Percentiles rank a stretch among this genome's conserved stretches.
Conservation (phyloP, 257 asterid genomes). For the Fraxinus excelsior region DNA sequence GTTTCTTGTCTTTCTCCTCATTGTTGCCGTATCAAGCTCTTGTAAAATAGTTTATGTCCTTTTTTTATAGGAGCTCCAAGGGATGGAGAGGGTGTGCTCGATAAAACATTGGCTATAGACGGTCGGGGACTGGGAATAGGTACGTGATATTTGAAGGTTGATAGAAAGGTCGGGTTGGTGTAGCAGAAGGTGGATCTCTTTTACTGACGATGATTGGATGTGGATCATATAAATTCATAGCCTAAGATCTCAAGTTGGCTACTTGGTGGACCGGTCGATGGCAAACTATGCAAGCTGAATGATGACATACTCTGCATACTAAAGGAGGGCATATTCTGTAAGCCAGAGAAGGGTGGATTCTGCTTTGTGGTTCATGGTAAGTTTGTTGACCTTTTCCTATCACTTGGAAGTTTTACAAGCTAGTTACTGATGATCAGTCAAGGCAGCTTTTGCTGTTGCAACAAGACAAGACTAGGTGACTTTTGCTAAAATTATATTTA, state of each 20-base stretch:
- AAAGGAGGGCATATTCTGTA: not conserved
- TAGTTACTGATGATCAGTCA: slow-evolving; percentile 42
- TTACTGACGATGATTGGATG: too few species aligned
- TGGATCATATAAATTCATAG: too few species aligned
- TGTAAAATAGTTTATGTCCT: slow-evolving; percentile 56
- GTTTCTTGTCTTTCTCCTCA: slow-evolving; percentile 57
- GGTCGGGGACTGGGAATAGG: slow-evolving; percentile 21
- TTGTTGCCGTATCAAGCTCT: slow-evolving; percentile 59
- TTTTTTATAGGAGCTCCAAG: slow-evolving; percentile 28
- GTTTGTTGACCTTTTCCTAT: slow-evolving; percentile 49
- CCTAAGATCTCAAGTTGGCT: too few species aligned
- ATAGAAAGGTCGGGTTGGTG: not conserved
- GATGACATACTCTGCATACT: not conserved
- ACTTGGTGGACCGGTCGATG: too few species aligned
- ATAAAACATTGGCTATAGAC: slow-evolving; percentile 16
- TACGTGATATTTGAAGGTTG: slow-evolving; percentile 31
- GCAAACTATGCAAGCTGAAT: not conserved
- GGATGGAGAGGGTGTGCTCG: slow-evolving; percentile 28
- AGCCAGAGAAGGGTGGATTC: not conserved
- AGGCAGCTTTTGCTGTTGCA: slow-evolving; percentile 37
- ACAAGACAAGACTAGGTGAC: slow-evolving; percentile 37
- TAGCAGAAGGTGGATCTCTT: too few species aligned
- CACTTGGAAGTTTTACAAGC: slow-evolving; percentile 46
- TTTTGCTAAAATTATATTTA: not conserved
- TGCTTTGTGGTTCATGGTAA: slow-evolving; percentile 36